These are phyloP conservation scores for Diaporthe vaccinii DNA, from an alignment of 2,329 filamentous ascomycete genomes.

Conservation along the genomic window DNA sequence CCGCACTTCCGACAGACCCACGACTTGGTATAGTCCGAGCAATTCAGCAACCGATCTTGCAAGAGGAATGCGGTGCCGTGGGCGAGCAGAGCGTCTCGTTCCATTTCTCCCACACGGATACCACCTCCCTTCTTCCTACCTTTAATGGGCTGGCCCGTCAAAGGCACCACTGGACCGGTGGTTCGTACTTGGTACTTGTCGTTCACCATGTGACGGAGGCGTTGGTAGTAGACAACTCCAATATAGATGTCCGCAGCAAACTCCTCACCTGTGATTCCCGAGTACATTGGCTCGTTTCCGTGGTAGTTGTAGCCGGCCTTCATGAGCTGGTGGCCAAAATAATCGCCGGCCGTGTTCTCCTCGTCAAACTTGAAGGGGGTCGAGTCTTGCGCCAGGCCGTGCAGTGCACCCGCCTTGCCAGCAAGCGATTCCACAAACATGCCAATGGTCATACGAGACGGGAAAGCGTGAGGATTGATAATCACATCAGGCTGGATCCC, in stretches of 20 bases:
- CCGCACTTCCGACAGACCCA: slow-evolving; percentile 93
- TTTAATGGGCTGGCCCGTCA: slow-evolving; percentile 97
- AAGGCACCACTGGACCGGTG: slow-evolving; percentile 89
- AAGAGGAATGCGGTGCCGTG: slow-evolving; percentile 96
- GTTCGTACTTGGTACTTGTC: slow-evolving; percentile 99
- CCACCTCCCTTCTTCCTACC: slow-evolving; percentile 95
- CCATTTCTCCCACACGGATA: slow-evolving; percentile 99
- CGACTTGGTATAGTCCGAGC: slow-evolving; percentile 90
- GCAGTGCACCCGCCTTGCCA: slow-evolving; percentile 92
- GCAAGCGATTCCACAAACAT: slow-evolving; percentile 99
- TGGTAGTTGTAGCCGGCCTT: slow-evolving; percentile 98
- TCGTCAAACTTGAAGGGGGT: slow-evolving; percentile 97
- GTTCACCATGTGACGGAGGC: slow-evolving; percentile 99
- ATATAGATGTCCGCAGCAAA: slow-evolving; percentile 96
- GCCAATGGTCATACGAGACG: slow-evolving; percentile 99
- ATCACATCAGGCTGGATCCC: slow-evolving; percentile 98
- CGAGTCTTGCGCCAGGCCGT: slow-evolving; percentile 95
- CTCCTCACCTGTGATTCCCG: slow-evolving; percentile 94
- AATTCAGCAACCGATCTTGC: slow-evolving; percentile 96
- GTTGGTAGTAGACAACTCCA: slow-evolving; percentile 97
- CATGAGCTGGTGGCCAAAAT: slow-evolving; percentile 95
- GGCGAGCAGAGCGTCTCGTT: slow-evolving; percentile 92
- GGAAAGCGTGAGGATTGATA: slow-evolving; percentile 99
- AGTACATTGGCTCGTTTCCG: slow-evolving; percentile 99
- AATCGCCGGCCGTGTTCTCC: slow-evolving; percentile 90